Evolutionary conservation across 176 grass and related monocot genomes (phyloP), one percentile per base, ranked within the genome.

Genomic region (Hsuehochloa calcarea): DNA sequence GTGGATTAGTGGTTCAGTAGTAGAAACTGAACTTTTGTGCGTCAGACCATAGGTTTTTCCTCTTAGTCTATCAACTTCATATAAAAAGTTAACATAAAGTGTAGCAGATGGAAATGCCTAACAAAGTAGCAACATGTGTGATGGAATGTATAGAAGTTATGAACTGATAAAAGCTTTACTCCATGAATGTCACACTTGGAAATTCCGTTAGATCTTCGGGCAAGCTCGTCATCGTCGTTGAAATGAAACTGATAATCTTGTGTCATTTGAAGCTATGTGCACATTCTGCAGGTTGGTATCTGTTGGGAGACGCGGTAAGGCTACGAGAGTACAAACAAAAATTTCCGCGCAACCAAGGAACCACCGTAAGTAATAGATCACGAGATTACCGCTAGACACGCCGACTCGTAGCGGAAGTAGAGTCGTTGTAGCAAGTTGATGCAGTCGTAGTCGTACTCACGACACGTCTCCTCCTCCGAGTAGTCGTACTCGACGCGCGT

Each of bases 261-360:
- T 68, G 10, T 31, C 34, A 6, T 86, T 75, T 82, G 51, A 85
- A 81, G 54, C n/a, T 78, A 15, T 73, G 39, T 47, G 62, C 8
- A 77, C 68, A 59, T 50, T 81, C 11, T 92, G 79, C 82, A 98
- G 96, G 96, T 98, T 65, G 96, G 93, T 34, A 98, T 98, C 89
- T 98, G n/a, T n/a, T n/a, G n/a, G n/a, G n/a, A n/a, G n/a, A n/a
- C n/a, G n/a, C n/a, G n/a, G n/a, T n/a, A n/a, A n/a, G n/a, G n/a
- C n/a, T n/a, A n/a, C n/a, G n/a, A n/a, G n/a, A n/a, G n/a, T n/a
- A n/a, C n/a, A n/a, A n/a, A n/a, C n/a, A n/a, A n/a, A n/a, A n/a
- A n/a, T n/a, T n/a, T n/a, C n/a, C n/a, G n/a, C n/a, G n/a, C n/a
- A n/a, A n/a, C n/a, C n/a, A n/a, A n/a, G n/a, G n/a, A n/a, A n/a